Percentiles rank a stretch among this genome's conserved stretches.
These are phyloP conservation scores for Chrysopogon serrulatus DNA, from an alignment of 176 grass and related monocot species.

Conservation along the genomic window DNA sequence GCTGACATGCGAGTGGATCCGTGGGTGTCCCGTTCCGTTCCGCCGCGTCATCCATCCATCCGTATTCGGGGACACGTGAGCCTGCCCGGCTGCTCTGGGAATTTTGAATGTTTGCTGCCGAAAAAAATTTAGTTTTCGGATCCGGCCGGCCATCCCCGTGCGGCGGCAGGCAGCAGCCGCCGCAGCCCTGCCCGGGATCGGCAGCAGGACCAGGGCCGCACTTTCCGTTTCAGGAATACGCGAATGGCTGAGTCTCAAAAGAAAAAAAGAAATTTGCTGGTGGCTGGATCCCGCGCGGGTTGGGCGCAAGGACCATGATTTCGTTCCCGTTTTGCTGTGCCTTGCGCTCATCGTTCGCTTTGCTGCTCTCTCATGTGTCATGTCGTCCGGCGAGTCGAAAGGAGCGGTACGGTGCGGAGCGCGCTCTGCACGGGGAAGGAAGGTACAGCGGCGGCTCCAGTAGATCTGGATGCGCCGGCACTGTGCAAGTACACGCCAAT, in stretches of 20 bases:
- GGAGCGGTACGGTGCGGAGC: background rate
- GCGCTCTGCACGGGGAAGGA: background rate
- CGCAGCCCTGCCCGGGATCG: background rate
- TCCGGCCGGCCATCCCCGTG: background rate
- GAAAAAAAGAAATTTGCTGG: no score
- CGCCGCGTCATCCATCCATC: background rate
- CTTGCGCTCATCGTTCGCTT: no score
- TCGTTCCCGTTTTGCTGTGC: no score
- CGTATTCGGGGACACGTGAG: background rate
- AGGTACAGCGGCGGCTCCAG: background rate
- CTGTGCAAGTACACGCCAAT: conserved; percentile 34
- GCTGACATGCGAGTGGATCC: no score
- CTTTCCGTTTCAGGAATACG: background rate
- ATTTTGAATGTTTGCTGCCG: background rate
- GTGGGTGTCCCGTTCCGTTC: background rate
- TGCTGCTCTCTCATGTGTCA: background rate
- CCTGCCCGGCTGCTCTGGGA: background rate
- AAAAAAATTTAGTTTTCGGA: no score
- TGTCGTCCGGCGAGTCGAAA: background rate
- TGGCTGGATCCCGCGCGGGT: no score
- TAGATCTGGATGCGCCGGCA: conserved; percentile 32
- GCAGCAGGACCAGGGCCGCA: conserved; percentile 7
- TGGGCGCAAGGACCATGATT: no score
- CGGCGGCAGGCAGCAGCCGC: background rate
- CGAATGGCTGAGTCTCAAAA: no score